Base-by-base conservation (phyloP, 169 alveolate genomes). In the Plasmodium knowlesi region DNA sequence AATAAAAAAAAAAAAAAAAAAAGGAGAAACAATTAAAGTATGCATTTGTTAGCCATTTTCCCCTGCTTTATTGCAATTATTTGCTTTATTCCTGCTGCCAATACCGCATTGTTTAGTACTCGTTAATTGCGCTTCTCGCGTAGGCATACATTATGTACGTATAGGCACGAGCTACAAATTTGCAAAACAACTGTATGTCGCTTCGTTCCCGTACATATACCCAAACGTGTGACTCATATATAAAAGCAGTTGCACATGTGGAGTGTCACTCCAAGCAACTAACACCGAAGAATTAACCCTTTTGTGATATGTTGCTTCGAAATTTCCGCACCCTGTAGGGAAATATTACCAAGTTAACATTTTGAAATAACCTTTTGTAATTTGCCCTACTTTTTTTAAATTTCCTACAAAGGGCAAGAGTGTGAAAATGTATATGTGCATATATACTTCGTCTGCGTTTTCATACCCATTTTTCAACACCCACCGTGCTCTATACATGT, bases 121-220 rank as follows among this genome's bases (percentile, higher is more conserved):
- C n/a, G n/a, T 4, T n/a, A n/a, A 43, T 43, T 43, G 54, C n/a
- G 54, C n/a, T 10, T 43, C 16, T 1, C 43, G 30, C 57, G 83
- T 74, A 74, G 37, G 43, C 43, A 74, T 74, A 74, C n/a, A 74
- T 74, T 74, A 74, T 74, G 57, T 74, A 74, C 61, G 19, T 73
- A 25, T 28, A 73, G 12, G 16, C 12, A 43, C 54, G 16, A 43
- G 54, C 2, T 43, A 12, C 37, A 61, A 61, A 61, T 2, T 14
- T 4, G 74, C 25, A 61, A 25, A 61, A 61, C 32, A 14, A 25
- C 74, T 61, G 25, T 19, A 19, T 61, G 32, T 14, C 72, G 9
- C 30, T 57, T 57, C 28, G 32, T 19, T 57, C 28, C 50, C 72
- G 28, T 19, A 57, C 72, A 57, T 57, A 10, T 57, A 57, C 10